Evolutionary conservation across 192 early-diverging fungal genomes (phyloP).

Genomic region (Coemansia asiatica): DNA sequence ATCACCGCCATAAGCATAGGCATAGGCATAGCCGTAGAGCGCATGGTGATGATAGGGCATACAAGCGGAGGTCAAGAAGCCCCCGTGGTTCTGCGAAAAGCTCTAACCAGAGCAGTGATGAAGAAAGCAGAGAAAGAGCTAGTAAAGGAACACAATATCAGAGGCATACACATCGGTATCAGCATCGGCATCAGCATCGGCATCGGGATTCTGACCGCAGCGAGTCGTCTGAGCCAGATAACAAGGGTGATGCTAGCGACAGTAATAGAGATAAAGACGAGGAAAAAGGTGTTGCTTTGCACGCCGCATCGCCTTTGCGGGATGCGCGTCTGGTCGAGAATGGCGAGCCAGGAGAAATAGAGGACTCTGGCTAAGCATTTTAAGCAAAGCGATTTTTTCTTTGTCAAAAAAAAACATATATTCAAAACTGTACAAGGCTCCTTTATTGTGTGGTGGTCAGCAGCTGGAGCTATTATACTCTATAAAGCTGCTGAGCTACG

Average conservation of each 20-base stretch:
- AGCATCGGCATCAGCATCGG: too few species aligned
- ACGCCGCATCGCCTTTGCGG: not conserved
- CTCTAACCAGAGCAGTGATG: not conserved
- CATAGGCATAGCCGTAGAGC: too few species aligned
- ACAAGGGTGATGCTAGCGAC: not conserved
- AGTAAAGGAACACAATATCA: not conserved
- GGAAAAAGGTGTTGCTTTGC: not conserved
- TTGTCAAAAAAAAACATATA: not conserved
- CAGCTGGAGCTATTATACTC: too few species aligned
- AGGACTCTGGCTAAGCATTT: constrained; percentile 21
- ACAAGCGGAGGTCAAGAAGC: constrained; percentile 3
- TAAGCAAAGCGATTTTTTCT: not conserved
- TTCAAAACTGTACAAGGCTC: not conserved
- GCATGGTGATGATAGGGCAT: too few species aligned
- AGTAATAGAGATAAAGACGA: not conserved
- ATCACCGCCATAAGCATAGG: not conserved
- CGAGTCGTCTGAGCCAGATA: constrained; percentile 9
- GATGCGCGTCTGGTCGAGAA: constrained; percentile 25
- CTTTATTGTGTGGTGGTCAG: too few species aligned
- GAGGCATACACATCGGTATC: too few species aligned
- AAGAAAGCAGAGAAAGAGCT: constrained; percentile 1
- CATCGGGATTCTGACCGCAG: constrained; percentile 4
- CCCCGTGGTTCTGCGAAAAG: constrained; percentile 2
- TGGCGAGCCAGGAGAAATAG: constrained; percentile 54
- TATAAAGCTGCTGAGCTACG: not conserved